Evolutionary conservation across 169 alveolate species (phyloP).

Genomic region (Plasmodium chabaudi): DNA sequence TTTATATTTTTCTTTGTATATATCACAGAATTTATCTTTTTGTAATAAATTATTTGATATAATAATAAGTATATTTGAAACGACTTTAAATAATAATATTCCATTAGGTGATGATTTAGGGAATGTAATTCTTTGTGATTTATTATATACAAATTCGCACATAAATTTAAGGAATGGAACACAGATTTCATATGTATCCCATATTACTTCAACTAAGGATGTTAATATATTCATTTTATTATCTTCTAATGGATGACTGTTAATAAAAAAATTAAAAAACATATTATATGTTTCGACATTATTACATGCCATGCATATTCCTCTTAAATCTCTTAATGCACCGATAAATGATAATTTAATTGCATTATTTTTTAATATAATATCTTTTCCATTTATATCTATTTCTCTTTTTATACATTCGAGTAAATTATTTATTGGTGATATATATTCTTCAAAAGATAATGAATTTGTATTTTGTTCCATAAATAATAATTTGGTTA

Average conservation of each 20-base stretch:
- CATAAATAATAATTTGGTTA: constrained; percentile 91
- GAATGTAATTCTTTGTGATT: constrained; percentile 92
- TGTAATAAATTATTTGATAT: constrained; percentile 83
- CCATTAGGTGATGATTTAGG: constrained; percentile 95
- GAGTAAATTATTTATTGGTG: constrained; percentile 84
- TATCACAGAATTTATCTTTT: constrained; percentile 87
- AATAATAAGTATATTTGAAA: constrained; percentile 86
- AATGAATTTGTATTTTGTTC: constrained; percentile 86
- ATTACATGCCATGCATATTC: constrained; percentile 87
- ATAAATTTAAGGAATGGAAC: constrained; percentile 93
- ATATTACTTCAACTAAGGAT: constrained; percentile 90
- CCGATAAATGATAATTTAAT: constrained; percentile 90
- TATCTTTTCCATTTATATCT: constrained; percentile 78
- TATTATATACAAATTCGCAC: constrained; percentile 89
- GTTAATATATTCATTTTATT: constrained; percentile 87
- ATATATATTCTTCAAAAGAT: constrained; percentile 88
- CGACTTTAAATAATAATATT: constrained; percentile 91
- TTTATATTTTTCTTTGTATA: constrained; percentile 92
- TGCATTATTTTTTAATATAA: constrained; percentile 79
- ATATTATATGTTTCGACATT: constrained; percentile 88
- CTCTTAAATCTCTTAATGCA: constrained; percentile 92
- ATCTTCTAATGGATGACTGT: constrained; percentile 89
- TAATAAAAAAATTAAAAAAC: constrained; percentile 92
- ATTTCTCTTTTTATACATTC: constrained; percentile 83
- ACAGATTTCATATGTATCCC: constrained; percentile 93